These are phyloP conservation scores for Suillus variegatus DNA, from an alignment of 768 basidiomycete species.

Conservation along the genomic window DNA sequence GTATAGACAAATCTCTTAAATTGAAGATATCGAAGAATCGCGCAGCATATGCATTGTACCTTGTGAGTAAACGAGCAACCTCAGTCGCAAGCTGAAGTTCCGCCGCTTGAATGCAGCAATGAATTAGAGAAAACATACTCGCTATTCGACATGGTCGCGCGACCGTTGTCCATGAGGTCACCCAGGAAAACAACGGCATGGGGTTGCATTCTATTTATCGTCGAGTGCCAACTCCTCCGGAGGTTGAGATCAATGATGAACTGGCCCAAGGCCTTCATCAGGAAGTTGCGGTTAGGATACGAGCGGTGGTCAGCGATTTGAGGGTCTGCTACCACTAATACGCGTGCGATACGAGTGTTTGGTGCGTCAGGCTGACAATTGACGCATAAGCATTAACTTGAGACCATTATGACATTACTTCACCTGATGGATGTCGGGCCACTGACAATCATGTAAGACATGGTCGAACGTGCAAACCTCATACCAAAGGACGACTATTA, in stretches of 20 bases:
- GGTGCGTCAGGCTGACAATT: conserved; percentile 5
- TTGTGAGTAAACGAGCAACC: conserved; percentile 31
- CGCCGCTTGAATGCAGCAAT: neutral
- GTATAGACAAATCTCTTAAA: conserved; percentile 40
- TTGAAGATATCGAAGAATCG: conserved; percentile 76
- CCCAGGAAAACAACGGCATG: conserved; percentile 83
- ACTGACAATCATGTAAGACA: conserved; percentile 50
- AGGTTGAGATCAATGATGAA: conserved; percentile 79
- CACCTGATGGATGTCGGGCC: conserved; percentile 54
- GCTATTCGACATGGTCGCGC: conserved; percentile 57
- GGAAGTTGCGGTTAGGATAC: conserved; percentile 59
- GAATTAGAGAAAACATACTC: conserved; percentile 56
- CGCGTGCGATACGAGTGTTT: conserved; percentile 27
- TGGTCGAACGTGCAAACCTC: conserved; percentile 62
- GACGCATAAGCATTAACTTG: conserved; percentile 5
- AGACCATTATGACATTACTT: conserved; percentile 21
- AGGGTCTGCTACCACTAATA: conserved; percentile 85
- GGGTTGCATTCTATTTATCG: conserved; percentile 52
- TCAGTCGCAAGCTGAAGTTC: conserved; percentile 10
- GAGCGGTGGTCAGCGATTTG: conserved; percentile 80
- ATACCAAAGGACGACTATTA: conserved; percentile 64
- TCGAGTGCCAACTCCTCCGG: conserved; percentile 81
- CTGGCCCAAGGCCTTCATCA: conserved; percentile 61
- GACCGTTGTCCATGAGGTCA: conserved; percentile 90
- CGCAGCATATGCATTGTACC: conserved; percentile 70